Evolutionary conservation across 2,329 filamentous ascomycete genomes (phyloP).

Genomic region (Fusarium phyllophilum): DNA sequence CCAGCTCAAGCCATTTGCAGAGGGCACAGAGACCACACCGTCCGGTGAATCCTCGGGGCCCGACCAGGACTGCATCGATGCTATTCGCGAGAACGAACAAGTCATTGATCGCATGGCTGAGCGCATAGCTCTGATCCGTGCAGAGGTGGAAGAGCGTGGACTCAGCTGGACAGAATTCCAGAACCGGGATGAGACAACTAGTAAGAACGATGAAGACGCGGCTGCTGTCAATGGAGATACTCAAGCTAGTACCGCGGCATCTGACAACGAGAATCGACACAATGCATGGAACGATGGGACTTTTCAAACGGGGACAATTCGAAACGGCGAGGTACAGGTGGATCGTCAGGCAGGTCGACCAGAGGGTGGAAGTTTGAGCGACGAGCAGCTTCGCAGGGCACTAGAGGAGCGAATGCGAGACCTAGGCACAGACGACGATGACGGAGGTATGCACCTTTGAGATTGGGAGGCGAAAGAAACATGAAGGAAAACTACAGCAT

Average conservation of each 20-base stretch:
- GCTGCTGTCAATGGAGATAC: conserved; percentile 33
- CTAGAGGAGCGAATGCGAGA: conserved; percentile 65
- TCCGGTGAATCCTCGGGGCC: conserved; percentile 45
- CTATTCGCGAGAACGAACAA: conserved; percentile 75
- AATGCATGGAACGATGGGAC: conserved; percentile 71
- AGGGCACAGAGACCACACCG: conserved; percentile 54
- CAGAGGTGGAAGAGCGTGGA: conserved; percentile 71
- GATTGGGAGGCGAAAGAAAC: background rate
- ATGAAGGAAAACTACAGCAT: conserved; percentile 11
- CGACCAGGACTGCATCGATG: conserved; percentile 78
- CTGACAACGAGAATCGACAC: conserved; percentile 37
- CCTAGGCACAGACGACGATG: conserved; percentile 55
- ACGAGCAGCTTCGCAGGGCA: conserved; percentile 67
- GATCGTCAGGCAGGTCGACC: conserved; percentile 45
- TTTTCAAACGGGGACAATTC: conserved; percentile 68
- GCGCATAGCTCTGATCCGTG: conserved; percentile 70
- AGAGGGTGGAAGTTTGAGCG: conserved; percentile 61
- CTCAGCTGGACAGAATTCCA: conserved; percentile 67
- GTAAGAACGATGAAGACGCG: conserved; percentile 42
- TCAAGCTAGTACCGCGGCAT: background rate
- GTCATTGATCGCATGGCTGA: conserved; percentile 76
- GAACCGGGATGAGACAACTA: conserved; percentile 56
- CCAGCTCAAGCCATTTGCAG: conserved; percentile 75
- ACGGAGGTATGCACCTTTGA: conserved; percentile 72
- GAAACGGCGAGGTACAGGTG: conserved; percentile 60